Evolutionary conservation across 768 basidiomycete species (phyloP).

Genomic region (Xerocomellus chrysenteron): DNA sequence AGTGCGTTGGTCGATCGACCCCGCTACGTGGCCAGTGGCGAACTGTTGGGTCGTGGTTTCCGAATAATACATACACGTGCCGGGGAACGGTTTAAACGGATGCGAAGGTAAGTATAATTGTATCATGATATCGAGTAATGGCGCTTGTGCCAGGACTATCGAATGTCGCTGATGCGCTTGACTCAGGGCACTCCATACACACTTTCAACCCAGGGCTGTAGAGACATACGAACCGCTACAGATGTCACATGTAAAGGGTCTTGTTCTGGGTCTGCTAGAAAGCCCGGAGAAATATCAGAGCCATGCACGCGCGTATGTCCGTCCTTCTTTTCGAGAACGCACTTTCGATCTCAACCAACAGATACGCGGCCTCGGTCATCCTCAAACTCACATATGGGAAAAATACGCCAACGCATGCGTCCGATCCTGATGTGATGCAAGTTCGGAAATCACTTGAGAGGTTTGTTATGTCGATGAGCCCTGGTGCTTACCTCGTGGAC

Average conservation of each 20-base stretch:
- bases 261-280: constrained; percentile 11
- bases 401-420: constrained; percentile 7
- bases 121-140: no score
- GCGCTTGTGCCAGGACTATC: background rate
- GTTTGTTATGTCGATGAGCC: constrained; percentile 23
- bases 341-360: background rate
- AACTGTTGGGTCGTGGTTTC: constrained; percentile 54
- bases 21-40: constrained; percentile 44
- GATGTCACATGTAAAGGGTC: constrained; percentile 29
- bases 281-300: constrained; percentile 5
- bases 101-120: constrained; percentile 42
- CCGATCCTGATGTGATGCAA: constrained; percentile 18
- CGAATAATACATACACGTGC: constrained; percentile 45
- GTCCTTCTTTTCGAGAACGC: constrained; percentile 35
- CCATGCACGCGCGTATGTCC: constrained; percentile 33
- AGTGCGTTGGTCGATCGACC: constrained; percentile 48
- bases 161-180: background rate
- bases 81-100: constrained; percentile 53
- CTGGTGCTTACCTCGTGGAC: constrained; percentile 36
- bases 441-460: constrained; percentile 22
- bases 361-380: constrained; percentile 17
- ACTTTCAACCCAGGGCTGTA: constrained; percentile 49
- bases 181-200: constrained; percentile 50
- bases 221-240: constrained; percentile 45
- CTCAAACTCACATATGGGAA: constrained; percentile 23